Evolutionary conservation across 805 yeast species (phyloP), one percentile per base, ranked within the genome.

Genomic region (Candida manassasensis): DNA sequence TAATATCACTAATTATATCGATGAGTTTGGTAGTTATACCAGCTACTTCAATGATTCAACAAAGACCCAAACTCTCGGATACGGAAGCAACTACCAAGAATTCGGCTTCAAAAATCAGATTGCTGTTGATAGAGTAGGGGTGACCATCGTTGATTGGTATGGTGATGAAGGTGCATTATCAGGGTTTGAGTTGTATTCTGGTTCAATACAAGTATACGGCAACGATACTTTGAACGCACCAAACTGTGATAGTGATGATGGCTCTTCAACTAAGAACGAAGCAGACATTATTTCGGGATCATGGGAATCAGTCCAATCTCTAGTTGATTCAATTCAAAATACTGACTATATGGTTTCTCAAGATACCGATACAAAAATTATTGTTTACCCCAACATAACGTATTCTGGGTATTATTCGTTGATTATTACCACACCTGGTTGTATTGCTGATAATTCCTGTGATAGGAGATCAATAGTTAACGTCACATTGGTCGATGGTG

Each of bases 361-460:
- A 6, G 55, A 51, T 35, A 49, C 51, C 6, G 40, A 51, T 35
- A 55, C 64, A n/a, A 55, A 59, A 15, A 71, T 79, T 2, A 65
- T 70, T 1, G 79, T 81, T 50, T 68, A 70, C 38, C 86, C 96
- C 7, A 81, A 81, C 44, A 74, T 87, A 13, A 66, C 83, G 0
- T 72, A 76, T 42, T 67, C 85, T 0, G 97, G 97, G 7, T 68
- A 77, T 40, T 93, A 87, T 55, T 66, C 85, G 0, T 67, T 93
- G 16, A 63, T 76, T 35, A 48, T 89, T 33, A 81, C 76, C 48
- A 93, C 98, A 0, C 96, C 96, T 0, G 97, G 97, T 0, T 93
- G 98, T 61, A 35, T 55, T 1, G 53, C 47, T 3, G 95, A 84
- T 52, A 58, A 63, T 33, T 71, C 93, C 0, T 93, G 98, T 59